phyloP scores from a whole-genome alignment of 1,284 basidiomycete species.

The Cryptococcus hybrid region DNA sequence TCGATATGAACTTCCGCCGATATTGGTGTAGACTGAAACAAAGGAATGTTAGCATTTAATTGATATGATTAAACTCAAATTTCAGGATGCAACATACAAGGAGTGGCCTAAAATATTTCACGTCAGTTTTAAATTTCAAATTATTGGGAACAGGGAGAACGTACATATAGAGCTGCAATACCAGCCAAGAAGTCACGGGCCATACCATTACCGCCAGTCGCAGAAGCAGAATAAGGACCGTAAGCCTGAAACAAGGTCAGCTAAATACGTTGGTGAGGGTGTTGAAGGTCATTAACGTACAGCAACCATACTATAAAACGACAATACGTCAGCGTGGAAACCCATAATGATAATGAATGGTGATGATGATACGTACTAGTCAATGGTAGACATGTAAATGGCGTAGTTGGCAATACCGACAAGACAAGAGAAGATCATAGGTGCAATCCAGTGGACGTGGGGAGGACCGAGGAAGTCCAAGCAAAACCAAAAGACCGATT shows the following conservation, averaged over 20 bases:
- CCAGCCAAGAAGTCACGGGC: conserved; percentile 49
- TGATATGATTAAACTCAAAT: not conserved
- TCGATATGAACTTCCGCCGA: conserved; percentile 23
- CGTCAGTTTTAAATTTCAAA: too few species aligned
- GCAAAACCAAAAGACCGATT: conserved; percentile 52
- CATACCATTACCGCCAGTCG: conserved; percentile 44
- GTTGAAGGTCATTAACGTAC: not conserved
- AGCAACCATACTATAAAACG: too few species aligned
- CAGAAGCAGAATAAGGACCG: conserved; percentile 50
- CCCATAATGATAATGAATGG: too few species aligned
- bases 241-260: conserved; percentile 46
- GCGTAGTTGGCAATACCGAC: conserved; percentile 50
- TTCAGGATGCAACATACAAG: conserved; percentile 19
- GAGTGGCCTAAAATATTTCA: conserved; percentile 33
- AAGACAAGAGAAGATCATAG: conserved; percentile 49
- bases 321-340: too few species aligned
- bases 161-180: conserved; percentile 41
- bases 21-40: conserved; percentile 37
- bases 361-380: conserved; percentile 29
- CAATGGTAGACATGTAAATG: conserved; percentile 46
- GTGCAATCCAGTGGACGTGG: conserved; percentile 49
- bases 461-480: conserved; percentile 50
- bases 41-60: not conserved
- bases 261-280: not conserved
- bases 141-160: too few species aligned